Evolutionary conservation across 2,329 filamentous ascomycete species (phyloP).

Genomic region (Botrytis elliptica): DNA sequence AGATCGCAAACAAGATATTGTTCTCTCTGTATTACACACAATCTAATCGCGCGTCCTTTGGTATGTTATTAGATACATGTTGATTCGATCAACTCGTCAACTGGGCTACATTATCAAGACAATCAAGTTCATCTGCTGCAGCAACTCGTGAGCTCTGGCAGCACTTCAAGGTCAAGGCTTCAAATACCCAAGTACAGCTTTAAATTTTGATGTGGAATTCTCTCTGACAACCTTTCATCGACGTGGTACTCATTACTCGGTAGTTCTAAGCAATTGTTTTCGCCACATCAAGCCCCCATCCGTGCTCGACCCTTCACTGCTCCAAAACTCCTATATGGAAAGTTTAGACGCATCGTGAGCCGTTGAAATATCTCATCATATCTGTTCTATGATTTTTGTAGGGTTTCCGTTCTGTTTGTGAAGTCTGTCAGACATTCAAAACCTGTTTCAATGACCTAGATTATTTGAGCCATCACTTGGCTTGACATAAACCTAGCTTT

Average conservation of each 20-base stretch:
- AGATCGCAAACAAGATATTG: neutral
- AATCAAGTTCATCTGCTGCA: neutral
- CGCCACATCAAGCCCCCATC: neutral
- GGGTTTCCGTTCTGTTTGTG: neutral
- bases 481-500: neutral
- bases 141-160: neutral
- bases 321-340: neutral
- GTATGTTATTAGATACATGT: neutral
- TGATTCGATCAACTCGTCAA: neutral
- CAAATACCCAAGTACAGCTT: neutral
- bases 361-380: neutral
- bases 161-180: neutral
- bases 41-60: neutral
- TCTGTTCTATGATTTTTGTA: neutral
- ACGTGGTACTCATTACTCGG: neutral
- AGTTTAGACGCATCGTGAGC: neutral
- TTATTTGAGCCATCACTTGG: neutral
- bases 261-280: slow-evolving; percentile 1
- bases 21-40: neutral
- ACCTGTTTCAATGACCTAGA: neutral
- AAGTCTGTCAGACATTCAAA: neutral
- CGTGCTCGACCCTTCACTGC: neutral
- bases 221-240: neutral
- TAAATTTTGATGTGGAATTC: neutral
- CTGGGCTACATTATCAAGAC: neutral